These are phyloP conservation scores for Amphibolis antarctica DNA, from an alignment of 106 monocot genomes.

Conservation along the genomic window DNA sequence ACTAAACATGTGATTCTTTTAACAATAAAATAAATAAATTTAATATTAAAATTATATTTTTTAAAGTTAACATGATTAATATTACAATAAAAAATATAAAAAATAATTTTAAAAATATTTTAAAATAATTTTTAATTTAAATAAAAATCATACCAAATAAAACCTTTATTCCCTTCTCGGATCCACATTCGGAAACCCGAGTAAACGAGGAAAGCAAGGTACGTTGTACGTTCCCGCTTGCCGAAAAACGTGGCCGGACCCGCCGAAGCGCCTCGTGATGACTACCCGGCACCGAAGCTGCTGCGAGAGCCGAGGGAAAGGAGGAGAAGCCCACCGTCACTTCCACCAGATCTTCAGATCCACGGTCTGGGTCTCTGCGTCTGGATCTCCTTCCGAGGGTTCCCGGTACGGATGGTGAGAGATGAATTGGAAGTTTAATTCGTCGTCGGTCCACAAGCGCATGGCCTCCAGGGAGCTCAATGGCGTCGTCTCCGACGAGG, in stretches of 20 bases:
- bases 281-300: not conserved
- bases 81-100: too few relatives aligned
- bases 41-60: too few relatives aligned
- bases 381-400: not conserved
- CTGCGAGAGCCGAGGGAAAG: not conserved
- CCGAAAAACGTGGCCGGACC: too few relatives aligned
- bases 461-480: slow-evolving; percentile 40
- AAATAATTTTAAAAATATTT: too few relatives aligned
- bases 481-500: slow-evolving; percentile 12
- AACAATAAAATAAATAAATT: not conserved
- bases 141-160: too few relatives aligned
- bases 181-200: too few relatives aligned
- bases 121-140: too few relatives aligned
- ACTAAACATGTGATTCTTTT: not conserved
- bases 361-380: not conserved
- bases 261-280: too few relatives aligned
- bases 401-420: not conserved
- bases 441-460: slow-evolving; percentile 54
- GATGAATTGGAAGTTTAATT: slow-evolving; percentile 43
- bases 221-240: too few relatives aligned
- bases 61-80: too few relatives aligned
- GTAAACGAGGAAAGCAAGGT: too few relatives aligned
- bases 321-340: not conserved
- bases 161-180: too few relatives aligned
- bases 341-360: not conserved